These are phyloP conservation scores for Violaceomyces palustris DNA, from an alignment of 1,284 basidiomycete species.

Conservation along the genomic window DNA sequence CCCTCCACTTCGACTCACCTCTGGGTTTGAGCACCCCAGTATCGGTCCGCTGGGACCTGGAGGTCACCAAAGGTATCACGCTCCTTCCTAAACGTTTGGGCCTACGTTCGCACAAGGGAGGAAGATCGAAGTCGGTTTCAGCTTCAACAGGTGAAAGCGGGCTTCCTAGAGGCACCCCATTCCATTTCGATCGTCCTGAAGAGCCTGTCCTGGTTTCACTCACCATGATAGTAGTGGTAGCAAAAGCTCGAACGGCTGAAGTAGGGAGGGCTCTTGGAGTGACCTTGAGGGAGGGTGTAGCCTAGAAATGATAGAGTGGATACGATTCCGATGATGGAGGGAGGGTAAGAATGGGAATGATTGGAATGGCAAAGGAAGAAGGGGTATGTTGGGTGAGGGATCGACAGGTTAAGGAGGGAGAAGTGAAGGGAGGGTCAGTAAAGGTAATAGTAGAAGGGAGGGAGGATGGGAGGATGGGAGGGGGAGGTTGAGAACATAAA, in stretches of 20 bases:
- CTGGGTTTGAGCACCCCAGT: constrained; percentile 99
- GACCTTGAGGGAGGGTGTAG: not conserved
- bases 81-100: constrained; percentile 43
- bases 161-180: no score
- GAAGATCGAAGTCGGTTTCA: no score
- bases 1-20: no score
- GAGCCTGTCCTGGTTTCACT: no score
- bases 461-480: not conserved
- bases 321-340: not conserved
- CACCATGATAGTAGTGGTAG: not conserved
- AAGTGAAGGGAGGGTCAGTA: not conserved
- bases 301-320: not conserved
- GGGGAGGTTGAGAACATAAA: constrained; percentile 20
- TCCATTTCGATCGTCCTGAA: no score
- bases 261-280: not conserved
- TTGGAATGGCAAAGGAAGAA: no score
- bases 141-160: no score
- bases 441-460: no score
- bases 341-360: not conserved
- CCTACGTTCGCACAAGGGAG: no score
- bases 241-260: not conserved
- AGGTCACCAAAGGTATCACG: constrained; percentile 85
- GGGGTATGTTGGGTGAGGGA: no score
- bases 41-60: constrained; percentile 85
- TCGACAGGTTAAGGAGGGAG: not conserved